Percentiles rank a stretch among this genome's conserved stretches.
Evolutionary conservation across 192 early-diverging fungal genomes (phyloP).

Genomic region (Podila minutissima): DNA sequence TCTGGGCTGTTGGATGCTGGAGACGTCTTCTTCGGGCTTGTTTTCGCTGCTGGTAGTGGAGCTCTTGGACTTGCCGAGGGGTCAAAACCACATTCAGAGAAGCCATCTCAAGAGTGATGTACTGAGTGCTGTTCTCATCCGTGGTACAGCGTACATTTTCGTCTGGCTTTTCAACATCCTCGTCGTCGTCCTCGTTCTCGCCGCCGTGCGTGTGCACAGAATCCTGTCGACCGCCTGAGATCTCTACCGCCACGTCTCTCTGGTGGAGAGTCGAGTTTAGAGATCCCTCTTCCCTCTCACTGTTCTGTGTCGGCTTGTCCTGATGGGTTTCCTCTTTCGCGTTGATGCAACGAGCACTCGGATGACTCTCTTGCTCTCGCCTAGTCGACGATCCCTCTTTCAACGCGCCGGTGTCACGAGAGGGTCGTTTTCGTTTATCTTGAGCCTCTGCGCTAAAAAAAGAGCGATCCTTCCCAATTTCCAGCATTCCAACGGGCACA

Average conservation of each 20-base stretch:
- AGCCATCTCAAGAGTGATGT: background rate
- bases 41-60: background rate
- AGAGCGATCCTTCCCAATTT: no score
- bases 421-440: no score
- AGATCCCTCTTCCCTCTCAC: background rate
- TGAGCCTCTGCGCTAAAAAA: no score
- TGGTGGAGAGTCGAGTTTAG: no score
- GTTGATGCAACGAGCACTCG: no score
- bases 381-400: no score
- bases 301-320: background rate
- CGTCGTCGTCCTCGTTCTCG: background rate
- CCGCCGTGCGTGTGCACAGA: background rate
- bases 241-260: no score
- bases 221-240: no score
- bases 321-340: background rate
- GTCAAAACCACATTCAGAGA: background rate
- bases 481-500: slow-evolving; percentile 1
- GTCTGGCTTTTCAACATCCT: background rate
- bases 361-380: no score
- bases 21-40: background rate
- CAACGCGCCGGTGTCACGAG: no score
- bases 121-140: background rate
- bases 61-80: background rate
- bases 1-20: background rate
- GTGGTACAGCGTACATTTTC: background rate